Evolutionary conservation across 305 asterid species (phyloP).

Genomic region (Fraxinus albicans): DNA sequence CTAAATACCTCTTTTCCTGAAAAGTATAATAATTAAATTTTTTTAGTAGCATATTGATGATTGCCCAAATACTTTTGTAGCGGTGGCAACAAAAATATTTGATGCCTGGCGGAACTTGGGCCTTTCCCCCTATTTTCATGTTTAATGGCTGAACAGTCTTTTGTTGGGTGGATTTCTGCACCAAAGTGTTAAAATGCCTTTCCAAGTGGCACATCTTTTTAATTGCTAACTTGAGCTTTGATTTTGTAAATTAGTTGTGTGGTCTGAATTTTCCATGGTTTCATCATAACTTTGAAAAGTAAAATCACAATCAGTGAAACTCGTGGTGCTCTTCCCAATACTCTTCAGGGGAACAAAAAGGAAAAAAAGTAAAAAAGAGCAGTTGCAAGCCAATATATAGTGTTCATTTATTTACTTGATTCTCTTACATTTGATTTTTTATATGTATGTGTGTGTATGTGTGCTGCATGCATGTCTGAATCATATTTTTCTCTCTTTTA

Average conservation of each 20-base stretch:
- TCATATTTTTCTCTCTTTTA: not conserved
- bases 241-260: not conserved
- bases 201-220: conserved; percentile 12
- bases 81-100: not conserved
- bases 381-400: not conserved
- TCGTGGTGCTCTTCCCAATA: conserved; percentile 4
- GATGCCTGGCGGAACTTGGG: conserved; percentile 1
- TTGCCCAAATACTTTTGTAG: not conserved
- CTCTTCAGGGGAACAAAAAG: not conserved
- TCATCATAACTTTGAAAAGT: conserved; percentile 6
- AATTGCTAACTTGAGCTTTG: conserved; percentile 11
- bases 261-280: conserved; percentile 2
- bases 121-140: not conserved
- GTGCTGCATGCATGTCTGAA: conserved; percentile 1
- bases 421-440: not conserved
- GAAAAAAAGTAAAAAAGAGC: not conserved
- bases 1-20: not conserved
- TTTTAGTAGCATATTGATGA: not conserved
- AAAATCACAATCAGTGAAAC: not conserved
- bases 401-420: conserved; percentile 8
- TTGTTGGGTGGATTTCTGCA: not conserved
- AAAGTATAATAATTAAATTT: not conserved
- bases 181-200: not conserved
- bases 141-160: not conserved
- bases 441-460: not conserved